Evolutionary conservation across 805 yeast species (phyloP), one percentile per base, ranked within the genome.

Genomic region (Saturnispora diversa): DNA sequence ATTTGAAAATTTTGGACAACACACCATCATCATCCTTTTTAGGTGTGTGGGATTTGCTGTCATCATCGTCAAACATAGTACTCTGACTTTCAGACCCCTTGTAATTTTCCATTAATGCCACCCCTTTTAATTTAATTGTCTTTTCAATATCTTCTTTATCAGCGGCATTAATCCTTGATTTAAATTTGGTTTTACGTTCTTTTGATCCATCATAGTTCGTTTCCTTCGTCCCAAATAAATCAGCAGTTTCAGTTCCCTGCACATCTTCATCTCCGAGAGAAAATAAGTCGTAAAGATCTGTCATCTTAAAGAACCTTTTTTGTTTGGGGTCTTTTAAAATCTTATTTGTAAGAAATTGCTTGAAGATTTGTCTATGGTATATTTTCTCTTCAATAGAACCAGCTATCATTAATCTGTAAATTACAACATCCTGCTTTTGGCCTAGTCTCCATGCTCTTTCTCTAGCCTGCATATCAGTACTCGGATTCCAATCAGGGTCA

Each of bases 401-500:
- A 2, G 96, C 86, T 32, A 87, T 84, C 84, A 92, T 86, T 31
- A 92, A 65, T 44, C 98, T 65, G 52, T 90, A 92, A 26, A 90
- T 88, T 6, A 87, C 76, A 7, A 90, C 97, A 50, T 88, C 95
- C 43, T 80, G 77, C 56, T 83, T 88, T 59, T 90, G 98, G 1
- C 98, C 98, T 47, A 90, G 68, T 48, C 98, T 69, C 97, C 97
- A 92, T 0, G 97, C 97, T 36, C 98, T 64, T 58, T 90, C 98
- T 44, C 97, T 69, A 0, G 98, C 98, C 60, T 90, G 98, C 44
- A 88, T 71, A 64, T 90, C 98, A 0, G 97, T 92, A 1, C 96
- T 86, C 1, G 98, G 98, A 54, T 90, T 90, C 98, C 98, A 90
- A 60, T 92, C 97, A 0, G 98, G 98, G 54, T 90, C 98, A 56